Conservation (phyloP, 306 rosid species). For the Urtica urens region DNA sequence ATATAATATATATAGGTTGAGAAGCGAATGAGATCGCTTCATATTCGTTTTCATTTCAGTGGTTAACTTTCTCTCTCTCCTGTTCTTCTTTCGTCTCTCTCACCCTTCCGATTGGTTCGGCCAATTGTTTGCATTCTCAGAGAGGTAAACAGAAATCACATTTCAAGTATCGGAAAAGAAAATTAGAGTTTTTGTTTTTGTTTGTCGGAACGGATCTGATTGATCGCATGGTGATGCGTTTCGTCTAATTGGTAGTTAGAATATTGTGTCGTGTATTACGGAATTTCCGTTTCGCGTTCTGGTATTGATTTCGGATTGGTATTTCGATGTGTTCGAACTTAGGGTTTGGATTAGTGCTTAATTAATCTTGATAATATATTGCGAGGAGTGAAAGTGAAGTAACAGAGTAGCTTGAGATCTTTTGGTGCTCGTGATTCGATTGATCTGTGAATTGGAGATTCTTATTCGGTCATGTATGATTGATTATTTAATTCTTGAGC, state of each 20-base stretch:
- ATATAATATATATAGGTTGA: no score
- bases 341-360: not conserved
- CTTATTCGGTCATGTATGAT: not conserved
- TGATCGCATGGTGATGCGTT: no score
- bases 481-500: not conserved
- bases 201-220: constrained; percentile 8
- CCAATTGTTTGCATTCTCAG: not conserved
- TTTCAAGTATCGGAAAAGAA: not conserved
- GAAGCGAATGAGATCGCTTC: constrained; percentile 11
- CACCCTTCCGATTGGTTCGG: not conserved
- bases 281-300: constrained; percentile 7
- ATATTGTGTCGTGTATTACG: not conserved
- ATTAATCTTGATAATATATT: constrained; percentile 12
- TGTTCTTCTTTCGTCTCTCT: constrained; percentile 2
- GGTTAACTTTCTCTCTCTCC: constrained; percentile 2
- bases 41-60: not conserved
- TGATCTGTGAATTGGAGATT: constrained; percentile 7
- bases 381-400: not conserved
- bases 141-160: not conserved
- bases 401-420: constrained; percentile 11
- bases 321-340: constrained; percentile 6
- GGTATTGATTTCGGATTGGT: not conserved
- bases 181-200: not conserved
- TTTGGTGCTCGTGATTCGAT: no score
- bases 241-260: no score